Base-by-base conservation (phyloP, 2,329 filamentous ascomycete genomes). In the Aureobasidium melanogenum region DNA sequence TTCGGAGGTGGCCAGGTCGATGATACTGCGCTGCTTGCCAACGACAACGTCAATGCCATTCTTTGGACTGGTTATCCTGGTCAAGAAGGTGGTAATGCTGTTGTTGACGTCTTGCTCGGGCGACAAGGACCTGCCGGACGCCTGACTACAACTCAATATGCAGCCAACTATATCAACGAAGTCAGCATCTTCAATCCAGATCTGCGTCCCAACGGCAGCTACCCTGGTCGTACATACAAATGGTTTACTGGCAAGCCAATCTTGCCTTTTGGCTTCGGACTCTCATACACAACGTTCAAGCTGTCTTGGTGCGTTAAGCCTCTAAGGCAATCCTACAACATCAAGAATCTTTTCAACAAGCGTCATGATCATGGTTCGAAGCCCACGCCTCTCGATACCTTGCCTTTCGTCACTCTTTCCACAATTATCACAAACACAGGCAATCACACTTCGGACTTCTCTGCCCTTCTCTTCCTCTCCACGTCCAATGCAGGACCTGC, bases 51-150 rank as follows among this genome's bases (percentile, higher is more conserved):
- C 60, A 77, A 74, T 28, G 76, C 80, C 0, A 67, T 86, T 0
- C 66, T 86, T 0, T 85, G 83, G 83, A 80, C 74, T 0, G 81
- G 82, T 0, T 85, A 83, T 59, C 83, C 84, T 0, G 82, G 84
- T 1, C 83, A 86, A 69, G 79, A 80, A 41, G 84, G 84, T 12
- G 84, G 84, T 2, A 70, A 72, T 10, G 84, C 83, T 0, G 67
- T 85, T 12, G 71, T 84, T 51, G 76, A 84, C 60, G 73, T 85
- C 58, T 65, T 86, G 32, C 79, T 75, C 7, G 83, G 83, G 1
- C 72, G 71, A 2, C 70, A 69, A 2, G 74, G 79, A 0, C 81
- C 81, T 1, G 82, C 81, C 7, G 83, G 80, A 1, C 73, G 82
- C 36, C 67, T 85, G 7, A 80, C 82, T 0, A 71, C 80, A 1